Conservation (phyloP, 2,329 filamentous ascomycete genomes). For the Ilyonectria mors-panacis region DNA sequence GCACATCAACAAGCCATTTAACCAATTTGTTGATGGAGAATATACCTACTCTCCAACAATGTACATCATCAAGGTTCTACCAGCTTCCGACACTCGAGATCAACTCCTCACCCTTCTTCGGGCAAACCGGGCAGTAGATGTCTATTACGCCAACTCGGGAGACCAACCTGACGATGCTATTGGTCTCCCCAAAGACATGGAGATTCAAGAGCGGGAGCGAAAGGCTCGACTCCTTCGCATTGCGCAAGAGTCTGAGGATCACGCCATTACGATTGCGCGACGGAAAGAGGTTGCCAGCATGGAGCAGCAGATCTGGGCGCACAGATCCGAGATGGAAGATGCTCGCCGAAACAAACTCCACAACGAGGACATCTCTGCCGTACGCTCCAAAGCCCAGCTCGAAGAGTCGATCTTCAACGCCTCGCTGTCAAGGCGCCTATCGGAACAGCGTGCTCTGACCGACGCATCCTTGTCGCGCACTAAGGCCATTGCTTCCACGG, state of each 20-base stretch:
- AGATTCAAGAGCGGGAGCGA: conserved; percentile 65
- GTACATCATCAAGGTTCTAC: conserved; percentile 68
- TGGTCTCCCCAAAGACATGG: conserved; percentile 66
- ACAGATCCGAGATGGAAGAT: conserved; percentile 67
- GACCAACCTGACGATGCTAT: conserved; percentile 68
- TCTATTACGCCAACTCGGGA: conserved; percentile 68
- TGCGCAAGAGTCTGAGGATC: conserved; percentile 64
- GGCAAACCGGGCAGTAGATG: conserved; percentile 66
- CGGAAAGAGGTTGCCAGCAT: conserved; percentile 66
- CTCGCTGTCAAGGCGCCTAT: conserved; percentile 54
- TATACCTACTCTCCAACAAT: conserved; percentile 76
- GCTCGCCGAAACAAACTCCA: conserved; percentile 63
- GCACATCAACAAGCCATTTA: conserved; percentile 72
- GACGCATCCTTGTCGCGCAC: conserved; percentile 62
- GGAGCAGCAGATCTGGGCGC: conserved; percentile 65
- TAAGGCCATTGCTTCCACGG: conserved; percentile 62
- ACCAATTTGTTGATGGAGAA: conserved; percentile 66
- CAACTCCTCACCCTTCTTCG: conserved; percentile 64
- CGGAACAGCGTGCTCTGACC: conserved; percentile 64
- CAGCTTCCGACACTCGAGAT: conserved; percentile 55
- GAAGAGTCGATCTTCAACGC: conserved; percentile 60
- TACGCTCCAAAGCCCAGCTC: conserved; percentile 61
- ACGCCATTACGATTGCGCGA: conserved; percentile 62
- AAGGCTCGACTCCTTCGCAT: conserved; percentile 62
- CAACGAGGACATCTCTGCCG: conserved; percentile 60